These are phyloP conservation scores for Wickerhamomyces bovis DNA, from an alignment of 805 yeast species.

Conservation along the genomic window DNA sequence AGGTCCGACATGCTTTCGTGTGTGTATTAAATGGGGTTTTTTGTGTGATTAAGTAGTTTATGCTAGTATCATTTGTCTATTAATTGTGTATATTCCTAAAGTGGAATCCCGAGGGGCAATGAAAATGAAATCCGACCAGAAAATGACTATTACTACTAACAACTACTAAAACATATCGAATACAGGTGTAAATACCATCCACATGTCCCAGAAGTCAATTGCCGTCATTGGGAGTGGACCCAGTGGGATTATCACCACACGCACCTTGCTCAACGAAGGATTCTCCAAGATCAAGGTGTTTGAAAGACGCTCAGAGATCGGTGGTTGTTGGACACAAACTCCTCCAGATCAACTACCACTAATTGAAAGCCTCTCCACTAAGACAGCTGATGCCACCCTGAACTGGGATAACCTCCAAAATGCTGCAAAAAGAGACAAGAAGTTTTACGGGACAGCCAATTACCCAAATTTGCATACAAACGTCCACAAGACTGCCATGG, in stretches of 20 bases:
- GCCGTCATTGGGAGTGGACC: constrained; percentile 45
- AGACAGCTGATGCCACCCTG: constrained; percentile 1
- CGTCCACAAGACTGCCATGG: constrained; percentile 9
- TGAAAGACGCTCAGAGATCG: constrained; percentile 33
- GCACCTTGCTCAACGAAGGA: constrained; percentile 27
- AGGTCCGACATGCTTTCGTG: constrained; percentile 34
- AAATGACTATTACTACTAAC: too few relatives aligned
- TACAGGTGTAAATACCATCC: too few relatives aligned
- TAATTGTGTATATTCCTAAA: too few relatives aligned
- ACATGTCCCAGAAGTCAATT: constrained; percentile 15
- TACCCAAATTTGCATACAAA: constrained; percentile 7
- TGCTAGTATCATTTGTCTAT: too few relatives aligned
- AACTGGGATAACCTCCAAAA: background rate
- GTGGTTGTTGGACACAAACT: constrained; percentile 37
- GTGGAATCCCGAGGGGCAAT: too few relatives aligned
- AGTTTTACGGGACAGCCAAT: constrained; percentile 6
- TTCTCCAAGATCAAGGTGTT: constrained; percentile 27
- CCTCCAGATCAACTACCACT: constrained; percentile 2
- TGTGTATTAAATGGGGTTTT: too few relatives aligned
- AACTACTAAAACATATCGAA: too few relatives aligned
- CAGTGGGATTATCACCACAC: constrained; percentile 34
- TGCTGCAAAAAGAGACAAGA: background rate
- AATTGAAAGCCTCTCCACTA: background rate
- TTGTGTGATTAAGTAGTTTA: too few relatives aligned
- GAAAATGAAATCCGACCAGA: too few relatives aligned